Base-by-base conservation (phyloP, 176 grass and related monocot species). In the Oryza officinalis region DNA sequence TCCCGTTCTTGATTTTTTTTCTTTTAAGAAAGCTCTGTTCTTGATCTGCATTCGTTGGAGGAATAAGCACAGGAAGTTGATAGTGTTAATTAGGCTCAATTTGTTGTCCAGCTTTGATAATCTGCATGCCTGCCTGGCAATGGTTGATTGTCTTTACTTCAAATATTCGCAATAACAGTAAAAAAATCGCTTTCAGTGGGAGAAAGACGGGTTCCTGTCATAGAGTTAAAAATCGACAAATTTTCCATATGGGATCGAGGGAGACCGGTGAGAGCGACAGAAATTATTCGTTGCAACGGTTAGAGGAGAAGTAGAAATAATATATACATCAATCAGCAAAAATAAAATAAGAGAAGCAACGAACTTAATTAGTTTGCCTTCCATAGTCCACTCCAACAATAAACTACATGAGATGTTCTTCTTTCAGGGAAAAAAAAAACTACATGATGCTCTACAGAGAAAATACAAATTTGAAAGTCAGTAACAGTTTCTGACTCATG, bases 131-230 rank as follows among this genome's bases (percentile, higher is more conserved):
- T 30, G 17, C n/a, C 61, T 33, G 60, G 12, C 72, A 46, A 74
- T 33, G 68, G 66, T 1, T 49, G 20, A 35, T 18, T 43, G 47
- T 52, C 40, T 71, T 89, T 13, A 44, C 77, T 85, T 85, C 13
- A 20, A 67, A 31, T 70, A 63, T 13, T 72, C 28, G 57, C 78
- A 85, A 66, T 0, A 71, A 44, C 59, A 73, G 60, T 68, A 23
- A 54, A 74, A 73, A 74, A 47, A n/a, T 86, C 63, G 69, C 13
- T 86, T 67, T 86, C 84, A 22, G 6, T 0, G 22, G 27, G 68
- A 30, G 37, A 4, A 40, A 76, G 71, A 72, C n/a, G 32, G 60
- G 26, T 67, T 57, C 17, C 25, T 78, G 37, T 54, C 33, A 54
- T 72, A 20, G 43, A 83, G 45, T 60, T 60, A 66, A 83, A 83